A percentile compares a stretch with the other conserved stretches of the same genome.
These are phyloP conservation scores for Trypanosoma vivax DNA, from an alignment of 208 protist species.

Conservation along the genomic window DNA sequence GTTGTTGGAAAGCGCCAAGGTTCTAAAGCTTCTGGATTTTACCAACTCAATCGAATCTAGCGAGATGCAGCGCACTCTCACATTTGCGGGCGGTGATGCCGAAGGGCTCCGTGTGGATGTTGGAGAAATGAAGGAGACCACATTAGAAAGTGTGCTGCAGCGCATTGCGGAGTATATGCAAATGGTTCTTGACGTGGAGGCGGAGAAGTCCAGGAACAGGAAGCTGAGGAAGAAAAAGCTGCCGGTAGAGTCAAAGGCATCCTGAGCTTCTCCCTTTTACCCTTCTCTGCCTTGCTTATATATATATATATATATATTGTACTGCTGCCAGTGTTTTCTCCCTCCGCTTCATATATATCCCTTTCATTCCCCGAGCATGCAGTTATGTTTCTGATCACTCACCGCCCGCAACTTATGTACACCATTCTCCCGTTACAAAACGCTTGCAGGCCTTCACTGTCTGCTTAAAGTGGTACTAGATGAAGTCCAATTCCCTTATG, in stretches of 20 bases:
- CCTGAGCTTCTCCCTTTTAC: no score
- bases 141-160: conserved; percentile 22
- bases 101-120: conserved; percentile 73
- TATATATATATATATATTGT: no score
- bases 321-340: no score
- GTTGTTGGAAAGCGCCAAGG: conserved; percentile 44
- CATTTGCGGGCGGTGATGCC: conserved; percentile 48
- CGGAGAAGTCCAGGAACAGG: conserved; percentile 30
- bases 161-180: conserved; percentile 71
- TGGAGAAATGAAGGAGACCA: conserved; percentile 36
- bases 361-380: no score
- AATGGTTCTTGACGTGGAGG: conserved; percentile 54
- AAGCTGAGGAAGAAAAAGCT: conserved; percentile 21
- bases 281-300: no score
- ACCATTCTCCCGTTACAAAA: no score
- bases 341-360: no score
- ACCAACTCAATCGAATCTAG: conserved; percentile 40
- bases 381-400: no score
- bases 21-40: conserved; percentile 75
- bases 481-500: no score
- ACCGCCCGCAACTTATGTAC: no score
- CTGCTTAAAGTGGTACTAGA: no score
- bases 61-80: conserved; percentile 48
- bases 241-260: background rate
- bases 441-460: no score